These are phyloP conservation scores for Davidsoniella eucalypti DNA, from an alignment of 2,329 filamentous ascomycete species.

Conservation along the genomic window DNA sequence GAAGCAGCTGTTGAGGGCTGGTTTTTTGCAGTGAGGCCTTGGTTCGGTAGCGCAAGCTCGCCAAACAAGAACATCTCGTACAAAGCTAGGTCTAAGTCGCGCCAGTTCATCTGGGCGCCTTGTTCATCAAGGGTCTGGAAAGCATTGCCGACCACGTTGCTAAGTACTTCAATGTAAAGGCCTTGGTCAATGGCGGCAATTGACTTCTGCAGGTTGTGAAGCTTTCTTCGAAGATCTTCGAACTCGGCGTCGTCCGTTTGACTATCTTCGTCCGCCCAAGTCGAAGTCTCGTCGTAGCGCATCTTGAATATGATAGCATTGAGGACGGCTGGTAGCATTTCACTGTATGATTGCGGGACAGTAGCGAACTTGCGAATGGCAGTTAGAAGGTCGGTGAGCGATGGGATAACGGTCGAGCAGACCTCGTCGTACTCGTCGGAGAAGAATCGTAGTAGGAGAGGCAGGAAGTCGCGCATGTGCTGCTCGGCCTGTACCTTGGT, in stretches of 20 bases:
- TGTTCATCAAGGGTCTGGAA: slow-evolving; percentile 66
- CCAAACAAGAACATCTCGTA: slow-evolving; percentile 95
- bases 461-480: slow-evolving; percentile 68
- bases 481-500: slow-evolving; percentile 62
- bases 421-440: slow-evolving; percentile 97
- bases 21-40: slow-evolving; percentile 73
- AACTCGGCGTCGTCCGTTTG: slow-evolving; percentile 96
- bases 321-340: slow-evolving; percentile 72
- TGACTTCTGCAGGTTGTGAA: slow-evolving; percentile 83
- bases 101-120: slow-evolving; percentile 70
- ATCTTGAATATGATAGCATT: slow-evolving; percentile 91
- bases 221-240: slow-evolving; percentile 75
- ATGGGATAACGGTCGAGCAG: slow-evolving; percentile 87
- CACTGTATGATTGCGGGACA: slow-evolving; percentile 58
- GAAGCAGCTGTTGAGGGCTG: slow-evolving; percentile 65
- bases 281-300: slow-evolving; percentile 89
- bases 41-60: slow-evolving; percentile 77
- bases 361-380: slow-evolving; percentile 69
- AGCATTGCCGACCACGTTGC: slow-evolving; percentile 71
- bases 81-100: slow-evolving; percentile 82
- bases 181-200: slow-evolving; percentile 77
- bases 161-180: slow-evolving; percentile 78
- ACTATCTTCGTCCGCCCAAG: slow-evolving; percentile 86
- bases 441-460: slow-evolving; percentile 82
- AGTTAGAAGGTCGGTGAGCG: slow-evolving; percentile 78